These are phyloP conservation scores for Eleusine indica DNA, from an alignment of 176 grass and related monocot genomes.

Conservation along the genomic window DNA sequence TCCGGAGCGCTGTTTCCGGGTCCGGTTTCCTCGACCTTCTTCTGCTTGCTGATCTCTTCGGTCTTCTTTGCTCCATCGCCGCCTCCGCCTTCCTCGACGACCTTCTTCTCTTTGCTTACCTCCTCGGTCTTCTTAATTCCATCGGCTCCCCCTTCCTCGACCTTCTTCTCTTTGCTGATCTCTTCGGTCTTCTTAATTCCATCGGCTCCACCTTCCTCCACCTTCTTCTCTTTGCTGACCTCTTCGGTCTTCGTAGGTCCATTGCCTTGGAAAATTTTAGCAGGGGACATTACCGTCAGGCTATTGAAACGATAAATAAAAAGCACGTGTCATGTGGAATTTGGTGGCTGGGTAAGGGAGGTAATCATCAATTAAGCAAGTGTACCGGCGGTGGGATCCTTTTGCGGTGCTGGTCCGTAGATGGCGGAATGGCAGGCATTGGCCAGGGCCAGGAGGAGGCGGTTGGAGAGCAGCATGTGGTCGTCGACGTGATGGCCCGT, in stretches of 20 bases:
- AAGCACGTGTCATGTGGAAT: background rate
- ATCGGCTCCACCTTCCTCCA: too few relatives aligned
- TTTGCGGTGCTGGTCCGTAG: background rate
- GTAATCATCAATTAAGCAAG: background rate
- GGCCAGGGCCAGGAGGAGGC: constrained; percentile 36
- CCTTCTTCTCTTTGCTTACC: too few relatives aligned
- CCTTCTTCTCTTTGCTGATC: too few relatives aligned
- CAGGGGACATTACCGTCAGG: background rate
- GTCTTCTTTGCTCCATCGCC: too few relatives aligned
- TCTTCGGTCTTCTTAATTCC: too few relatives aligned
- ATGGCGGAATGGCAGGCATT: background rate
- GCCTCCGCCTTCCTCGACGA: too few relatives aligned
- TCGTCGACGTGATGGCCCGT: constrained; percentile 20
- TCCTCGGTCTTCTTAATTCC: too few relatives aligned
- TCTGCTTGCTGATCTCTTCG: background rate
- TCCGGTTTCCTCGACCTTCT: background rate
- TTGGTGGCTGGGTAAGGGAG: background rate
- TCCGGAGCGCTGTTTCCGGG: too few relatives aligned
- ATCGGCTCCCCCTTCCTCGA: too few relatives aligned
- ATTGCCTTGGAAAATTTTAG: background rate
- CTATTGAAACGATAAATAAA: background rate
- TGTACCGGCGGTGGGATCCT: background rate
- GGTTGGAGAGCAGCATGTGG: background rate
- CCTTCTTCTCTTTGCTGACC: too few relatives aligned
- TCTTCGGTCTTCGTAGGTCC: background rate